Evolutionary conservation across 352 stramenopile species (phyloP).

Genomic region (Phytopythium litorale): DNA sequence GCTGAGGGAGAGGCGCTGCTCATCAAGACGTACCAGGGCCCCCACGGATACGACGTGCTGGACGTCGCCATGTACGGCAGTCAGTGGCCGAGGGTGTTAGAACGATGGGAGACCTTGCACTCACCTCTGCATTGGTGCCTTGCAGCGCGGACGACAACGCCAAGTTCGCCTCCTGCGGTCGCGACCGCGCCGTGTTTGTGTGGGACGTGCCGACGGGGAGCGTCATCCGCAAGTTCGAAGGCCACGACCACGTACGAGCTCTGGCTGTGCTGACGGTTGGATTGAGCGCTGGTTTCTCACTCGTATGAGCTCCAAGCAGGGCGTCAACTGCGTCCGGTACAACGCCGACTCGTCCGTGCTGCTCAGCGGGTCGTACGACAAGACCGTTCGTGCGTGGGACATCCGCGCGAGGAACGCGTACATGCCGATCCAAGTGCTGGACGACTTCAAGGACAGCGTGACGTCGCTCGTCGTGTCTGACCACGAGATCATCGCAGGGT

Average conservation of each 20-base stretch:
- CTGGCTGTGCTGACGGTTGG: not conserved
- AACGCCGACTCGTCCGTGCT: slow-evolving; percentile 81
- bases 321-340: slow-evolving; percentile 83
- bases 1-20: slow-evolving; percentile 58
- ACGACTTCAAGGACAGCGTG: slow-evolving; percentile 88
- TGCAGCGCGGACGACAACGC: slow-evolving; percentile 76
- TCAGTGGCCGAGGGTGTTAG: not conserved
- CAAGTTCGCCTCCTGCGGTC: slow-evolving; percentile 83
- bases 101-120: too few relatives aligned
- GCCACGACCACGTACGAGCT: slow-evolving; percentile 63
- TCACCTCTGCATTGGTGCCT: slow-evolving; percentile 4
- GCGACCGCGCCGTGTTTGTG: slow-evolving; percentile 84
- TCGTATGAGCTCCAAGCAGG: slow-evolving; percentile 20
- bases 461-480: slow-evolving; percentile 74
- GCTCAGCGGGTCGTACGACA: slow-evolving; percentile 86
- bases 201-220: slow-evolving; percentile 86
- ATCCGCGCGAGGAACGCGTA: slow-evolving; percentile 72
- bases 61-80: slow-evolving; percentile 81
- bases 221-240: slow-evolving; percentile 88
- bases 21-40: slow-evolving; percentile 82
- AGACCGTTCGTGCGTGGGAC: slow-evolving; percentile 79
- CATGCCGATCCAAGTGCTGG: slow-evolving; percentile 78
- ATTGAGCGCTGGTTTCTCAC: not conserved
- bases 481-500: slow-evolving; percentile 82
- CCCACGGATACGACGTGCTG: slow-evolving; percentile 87